These are phyloP conservation scores for Prunus yedoensis DNA, from an alignment of 331 rosid genomes.

Conservation along the genomic window DNA sequence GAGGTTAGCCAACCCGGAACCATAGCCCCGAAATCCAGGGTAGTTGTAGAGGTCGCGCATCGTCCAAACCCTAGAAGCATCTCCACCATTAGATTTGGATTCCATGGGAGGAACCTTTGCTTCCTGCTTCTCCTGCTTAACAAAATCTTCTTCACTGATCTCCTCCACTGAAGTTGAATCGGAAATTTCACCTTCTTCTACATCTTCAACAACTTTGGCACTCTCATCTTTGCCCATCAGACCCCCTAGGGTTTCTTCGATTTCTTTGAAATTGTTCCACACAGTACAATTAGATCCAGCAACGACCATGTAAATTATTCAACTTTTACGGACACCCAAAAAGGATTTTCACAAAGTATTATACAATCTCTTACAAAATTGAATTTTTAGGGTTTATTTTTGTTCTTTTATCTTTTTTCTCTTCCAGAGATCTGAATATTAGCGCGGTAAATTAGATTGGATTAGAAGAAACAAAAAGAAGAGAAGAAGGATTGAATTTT, in stretches of 20 bases:
- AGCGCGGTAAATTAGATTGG: background rate
- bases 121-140: conserved; percentile 44
- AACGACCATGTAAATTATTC: conserved; percentile 42
- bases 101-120: conserved; percentile 22
- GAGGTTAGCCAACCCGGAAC: conserved; percentile 63
- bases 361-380: background rate
- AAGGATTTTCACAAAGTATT: background rate
- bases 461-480: background rate
- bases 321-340: background rate
- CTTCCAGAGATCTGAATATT: conserved; percentile 23
- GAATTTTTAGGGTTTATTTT: conserved; percentile 18
- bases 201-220: conserved; percentile 54
- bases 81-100: conserved; percentile 38
- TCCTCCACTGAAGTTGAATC: conserved; percentile 89
- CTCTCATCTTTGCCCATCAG: conserved; percentile 55
- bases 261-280: conserved; percentile 30
- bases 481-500: background rate
- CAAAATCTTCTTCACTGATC: conserved; percentile 83
- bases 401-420: background rate
- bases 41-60: conserved; percentile 69
- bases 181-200: conserved; percentile 95
- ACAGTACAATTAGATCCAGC: conserved; percentile 42
- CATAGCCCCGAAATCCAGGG: conserved; percentile 65
- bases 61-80: conserved; percentile 71
- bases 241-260: conserved; percentile 26